phyloP scores from a whole-genome alignment of 208 protist species.

The Acanthamoeba castellanii region DNA sequence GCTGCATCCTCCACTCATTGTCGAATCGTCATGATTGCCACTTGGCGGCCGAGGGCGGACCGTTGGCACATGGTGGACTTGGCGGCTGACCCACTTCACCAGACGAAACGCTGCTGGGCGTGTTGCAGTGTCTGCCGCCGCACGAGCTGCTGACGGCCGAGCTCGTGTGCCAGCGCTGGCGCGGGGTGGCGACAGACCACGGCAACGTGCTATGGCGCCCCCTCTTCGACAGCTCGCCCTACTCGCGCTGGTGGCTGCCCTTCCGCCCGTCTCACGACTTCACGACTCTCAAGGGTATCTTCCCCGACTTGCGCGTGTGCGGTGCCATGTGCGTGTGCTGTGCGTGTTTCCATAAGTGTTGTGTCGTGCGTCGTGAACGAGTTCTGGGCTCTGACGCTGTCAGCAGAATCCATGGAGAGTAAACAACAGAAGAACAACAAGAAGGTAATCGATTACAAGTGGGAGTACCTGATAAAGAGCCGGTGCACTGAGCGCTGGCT shows the following conservation, averaged over 20 bases:
- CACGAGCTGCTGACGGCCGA: constrained; percentile 39
- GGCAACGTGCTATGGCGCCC: background rate
- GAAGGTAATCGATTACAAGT: constrained; percentile 34
- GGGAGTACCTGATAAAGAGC: constrained; percentile 27
- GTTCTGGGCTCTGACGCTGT: background rate
- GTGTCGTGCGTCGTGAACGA: background rate
- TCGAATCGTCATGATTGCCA: background rate
- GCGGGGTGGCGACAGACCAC: background rate
- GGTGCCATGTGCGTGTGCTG: background rate
- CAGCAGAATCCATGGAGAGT: background rate
- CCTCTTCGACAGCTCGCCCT: background rate
- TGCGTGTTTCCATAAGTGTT: background rate
- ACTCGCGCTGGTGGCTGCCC: constrained; percentile 19
- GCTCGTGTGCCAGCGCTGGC: constrained; percentile 58
- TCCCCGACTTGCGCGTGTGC: background rate
- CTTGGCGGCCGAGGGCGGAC: too few relatives aligned
- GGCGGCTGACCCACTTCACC: background rate
- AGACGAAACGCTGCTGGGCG: constrained; percentile 7
- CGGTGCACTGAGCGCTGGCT: constrained; percentile 33
- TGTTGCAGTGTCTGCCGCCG: background rate
- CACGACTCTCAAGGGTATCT: background rate
- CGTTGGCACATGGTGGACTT: background rate
- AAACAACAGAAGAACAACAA: background rate
- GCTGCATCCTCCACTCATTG: background rate
- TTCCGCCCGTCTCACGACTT: constrained; percentile 22